Percentiles rank a stretch among this genome's conserved stretches.
Evolutionary conservation across 805 yeast genomes (phyloP).

Genomic region (Candida glaebosa): DNA sequence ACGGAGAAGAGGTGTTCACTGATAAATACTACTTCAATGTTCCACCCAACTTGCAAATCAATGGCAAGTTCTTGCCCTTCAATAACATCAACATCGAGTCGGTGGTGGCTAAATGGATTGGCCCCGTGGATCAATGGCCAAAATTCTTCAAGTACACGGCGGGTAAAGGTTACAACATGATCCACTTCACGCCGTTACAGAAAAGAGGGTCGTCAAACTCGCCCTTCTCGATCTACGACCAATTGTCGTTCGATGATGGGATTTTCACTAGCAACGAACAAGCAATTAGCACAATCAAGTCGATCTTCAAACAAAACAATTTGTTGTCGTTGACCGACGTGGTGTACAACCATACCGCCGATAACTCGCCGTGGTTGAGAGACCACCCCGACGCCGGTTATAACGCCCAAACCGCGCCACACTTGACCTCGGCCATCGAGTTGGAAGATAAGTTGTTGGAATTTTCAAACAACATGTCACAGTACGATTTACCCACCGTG

Average conservation of each 20-base stretch:
- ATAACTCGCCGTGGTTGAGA: conserved; percentile 80
- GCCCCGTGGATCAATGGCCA: conserved; percentile 66
- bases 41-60: conserved; percentile 67
- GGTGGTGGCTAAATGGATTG: conserved; percentile 90
- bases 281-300: conserved; percentile 48
- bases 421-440: conserved; percentile 78
- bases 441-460: conserved; percentile 67
- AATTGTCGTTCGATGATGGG: conserved; percentile 67
- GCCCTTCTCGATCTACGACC: conserved; percentile 90
- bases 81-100: conserved; percentile 81
- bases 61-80: conserved; percentile 58
- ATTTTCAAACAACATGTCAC: conserved; percentile 56
- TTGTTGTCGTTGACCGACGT: conserved; percentile 84
- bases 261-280: conserved; percentile 55
- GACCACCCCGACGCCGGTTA: conserved; percentile 92
- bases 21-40: conserved; percentile 70
- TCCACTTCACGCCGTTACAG: conserved; percentile 94
- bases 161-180: conserved; percentile 86
- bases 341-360: conserved; percentile 93
- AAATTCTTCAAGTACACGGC: conserved; percentile 57
- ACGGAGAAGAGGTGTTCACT: conserved; percentile 37
- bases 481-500: conserved; percentile 59
- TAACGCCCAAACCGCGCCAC: conserved; percentile 84
- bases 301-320: conserved; percentile 51
- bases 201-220: conserved; percentile 86